Base-by-base conservation (phyloP, 805 yeast genomes). In the Saccharomycopsis babjevae region DNA sequence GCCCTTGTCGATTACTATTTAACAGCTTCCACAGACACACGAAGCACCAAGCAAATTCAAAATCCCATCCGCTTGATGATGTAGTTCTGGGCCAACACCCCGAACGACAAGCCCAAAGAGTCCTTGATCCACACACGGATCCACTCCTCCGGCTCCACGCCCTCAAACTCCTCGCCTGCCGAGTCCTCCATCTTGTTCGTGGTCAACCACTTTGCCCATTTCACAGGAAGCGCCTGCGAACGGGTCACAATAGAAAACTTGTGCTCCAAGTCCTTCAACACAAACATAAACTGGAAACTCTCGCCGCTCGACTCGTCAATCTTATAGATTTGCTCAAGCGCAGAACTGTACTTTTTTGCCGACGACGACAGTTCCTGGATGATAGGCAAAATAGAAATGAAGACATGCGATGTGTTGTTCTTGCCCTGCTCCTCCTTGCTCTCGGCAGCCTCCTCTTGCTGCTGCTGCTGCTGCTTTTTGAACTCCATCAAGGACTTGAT, bases 171-270 rank as follows among this genome's bases (percentile, higher is more conserved):
- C 28, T 55, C 38, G 5, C 63, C 66, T 10, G 59, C 60, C 1
- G 38, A 61, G 36, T 66, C 65, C 50, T 64, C 62, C 60, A 64
- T 32, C 3, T 67, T 65, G 39, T 71, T 70, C 15, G 84, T 81
- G 63, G 82, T 85, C n/a, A 93, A 78, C 99, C 99, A 94, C n/a
- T 82, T 76, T 10, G 91, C 86, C 99, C 99, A 94, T 69, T 83
- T 85, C 55, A 82, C 70, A 11, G 99, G 98, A 77, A 90, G 87
- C 6, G 96, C 84, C 72, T 94, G 99, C 0, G 98, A 88, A 66
- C 86, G 84, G 57, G 89, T 85, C 34, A 83, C 79, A 54, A 89
- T 80, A 7, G 85, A 80, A 64, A 94, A 83, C 65, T 83, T 81
- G 73, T 94, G 93, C 43, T 87, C 84, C 52, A 84, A 82, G 69